Evolutionary conservation across 768 basidiomycete species (phyloP).

Genomic region (Kockovaella imperatae): DNA sequence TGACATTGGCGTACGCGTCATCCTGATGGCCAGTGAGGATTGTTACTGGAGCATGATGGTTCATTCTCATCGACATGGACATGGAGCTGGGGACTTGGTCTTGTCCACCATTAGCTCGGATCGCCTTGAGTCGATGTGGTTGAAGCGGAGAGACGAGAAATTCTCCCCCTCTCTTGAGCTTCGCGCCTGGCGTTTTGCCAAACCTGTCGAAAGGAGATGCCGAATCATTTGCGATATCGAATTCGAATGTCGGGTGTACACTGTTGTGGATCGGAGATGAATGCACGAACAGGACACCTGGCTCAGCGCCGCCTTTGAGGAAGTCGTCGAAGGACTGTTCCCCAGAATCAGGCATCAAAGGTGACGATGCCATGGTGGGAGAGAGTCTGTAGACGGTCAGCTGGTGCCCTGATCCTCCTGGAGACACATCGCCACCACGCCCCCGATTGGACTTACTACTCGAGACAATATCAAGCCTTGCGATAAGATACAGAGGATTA

Average conservation of each 20-base stretch:
- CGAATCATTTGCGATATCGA: not conserved
- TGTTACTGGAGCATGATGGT: no score
- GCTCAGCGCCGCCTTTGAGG: not conserved
- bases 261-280: not conserved
- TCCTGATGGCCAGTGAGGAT: no score
- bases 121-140: not conserved
- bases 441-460: no score
- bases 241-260: not conserved
- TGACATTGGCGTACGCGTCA: no score
- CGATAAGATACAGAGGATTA: no score
- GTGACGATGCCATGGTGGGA: not conserved
- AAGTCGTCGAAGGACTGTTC: not conserved
- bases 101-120: not conserved
- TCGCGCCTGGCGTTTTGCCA: not conserved
- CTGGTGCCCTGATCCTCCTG: no score
- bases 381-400: no score
- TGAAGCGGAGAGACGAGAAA: not conserved
- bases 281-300: not conserved
- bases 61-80: no score
- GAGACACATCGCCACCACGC: no score
- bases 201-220: not conserved
- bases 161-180: not conserved
- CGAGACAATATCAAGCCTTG: no score
- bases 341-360: not conserved
- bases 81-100: not conserved